Base-by-base conservation (phyloP, 805 yeast genomes). In the Schwanniomyces pseudopolymorphus region DNA sequence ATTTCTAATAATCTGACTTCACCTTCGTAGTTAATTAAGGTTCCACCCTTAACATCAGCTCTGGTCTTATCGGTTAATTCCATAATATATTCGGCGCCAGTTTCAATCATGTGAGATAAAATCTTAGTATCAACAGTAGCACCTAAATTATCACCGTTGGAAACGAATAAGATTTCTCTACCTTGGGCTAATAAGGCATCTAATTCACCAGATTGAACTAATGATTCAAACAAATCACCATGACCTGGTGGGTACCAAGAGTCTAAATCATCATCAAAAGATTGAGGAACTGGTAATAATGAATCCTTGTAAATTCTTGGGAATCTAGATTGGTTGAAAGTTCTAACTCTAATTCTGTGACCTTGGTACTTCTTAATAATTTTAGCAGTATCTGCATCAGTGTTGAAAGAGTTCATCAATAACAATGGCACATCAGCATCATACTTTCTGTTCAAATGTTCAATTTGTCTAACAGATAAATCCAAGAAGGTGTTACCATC, bases 191-290 rank as follows among this genome's bases (percentile, higher is more conserved):
- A 77, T 54, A 94, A 79, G 51, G 86, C 83, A 64, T 94, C 98
- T 55, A 94, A 79, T 64, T 92, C 94, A 50, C 99, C 99, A 10
- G 96, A 85, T 47, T 88, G 82, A 49, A 87, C 84, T 63, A 94
- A 77, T 19, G 94, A 77, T 74, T 94, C 99, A 57, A 91, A 94
- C 67, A 94, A 75, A 72, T 94, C 99, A 72, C 99, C 99, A 70
- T 94, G 99, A 44, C 99, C 99, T n/a, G 99, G 99, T 42, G 99
- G 99, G 67, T 94, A 94, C 99, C 99, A 94, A 47, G 87, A 77
- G 60, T 89, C 92, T 57, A 87, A 78, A 37, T 78, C 77, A 60
- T 89, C 96, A 50, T 85, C 84, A 53, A 67, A 78, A 28, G 79
- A 63, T 54, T 86, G 81, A 49, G 99, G 97, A 40, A 92, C 97